A percentile compares a stretch with the other conserved stretches of the same genome.
phyloP scores from a whole-genome alignment of 495 filamentous ascomycete species.

The Podospora pseudoanserina region DNA sequence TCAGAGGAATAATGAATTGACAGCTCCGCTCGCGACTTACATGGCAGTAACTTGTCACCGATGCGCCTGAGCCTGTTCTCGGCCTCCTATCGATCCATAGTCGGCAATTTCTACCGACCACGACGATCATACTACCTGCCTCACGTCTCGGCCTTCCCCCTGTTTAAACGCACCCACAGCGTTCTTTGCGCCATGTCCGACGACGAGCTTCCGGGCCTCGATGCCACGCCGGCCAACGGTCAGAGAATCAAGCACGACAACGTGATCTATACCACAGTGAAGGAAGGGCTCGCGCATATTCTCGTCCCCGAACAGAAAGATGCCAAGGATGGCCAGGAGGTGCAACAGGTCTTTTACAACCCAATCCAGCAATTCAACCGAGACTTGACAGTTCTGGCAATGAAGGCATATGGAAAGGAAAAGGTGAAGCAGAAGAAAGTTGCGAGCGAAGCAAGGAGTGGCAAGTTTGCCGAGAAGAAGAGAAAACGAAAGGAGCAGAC shows the following conservation, averaged over 20 bases:
- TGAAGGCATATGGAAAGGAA: conserved; percentile 77
- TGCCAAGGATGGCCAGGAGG: conserved; percentile 36
- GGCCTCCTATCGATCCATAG: conserved; percentile 14
- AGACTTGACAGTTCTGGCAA: conserved; percentile 87
- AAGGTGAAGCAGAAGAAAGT: conserved; percentile 47
- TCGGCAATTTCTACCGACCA: conserved; percentile 10
- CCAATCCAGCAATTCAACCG: conserved; percentile 98
- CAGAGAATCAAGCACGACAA: conserved; percentile 37
- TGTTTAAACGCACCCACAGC: not conserved
- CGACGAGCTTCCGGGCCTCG: conserved; percentile 15
- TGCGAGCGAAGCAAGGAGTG: conserved; percentile 36
- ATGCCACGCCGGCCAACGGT: conserved; percentile 29
- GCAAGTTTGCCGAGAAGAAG: conserved; percentile 41
- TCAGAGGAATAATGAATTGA: not conserved
- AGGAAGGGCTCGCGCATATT: conserved; percentile 47
- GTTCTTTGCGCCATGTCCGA: conserved; percentile 29
- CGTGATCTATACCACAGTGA: conserved; percentile 40
- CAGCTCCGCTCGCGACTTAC: not conserved
- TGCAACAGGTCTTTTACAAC: conserved; percentile 93
- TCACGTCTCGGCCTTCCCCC: not conserved
- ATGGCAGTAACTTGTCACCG: not conserved
- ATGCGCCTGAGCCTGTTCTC: conserved; percentile 14
- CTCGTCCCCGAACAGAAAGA: conserved; percentile 39
- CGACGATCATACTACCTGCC: not conserved
- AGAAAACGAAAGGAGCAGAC: conserved; percentile 48